phyloP scores from a whole-genome alignment of 2,329 filamentous ascomycete genomes.

The Fusarium brevicatenulatum region DNA sequence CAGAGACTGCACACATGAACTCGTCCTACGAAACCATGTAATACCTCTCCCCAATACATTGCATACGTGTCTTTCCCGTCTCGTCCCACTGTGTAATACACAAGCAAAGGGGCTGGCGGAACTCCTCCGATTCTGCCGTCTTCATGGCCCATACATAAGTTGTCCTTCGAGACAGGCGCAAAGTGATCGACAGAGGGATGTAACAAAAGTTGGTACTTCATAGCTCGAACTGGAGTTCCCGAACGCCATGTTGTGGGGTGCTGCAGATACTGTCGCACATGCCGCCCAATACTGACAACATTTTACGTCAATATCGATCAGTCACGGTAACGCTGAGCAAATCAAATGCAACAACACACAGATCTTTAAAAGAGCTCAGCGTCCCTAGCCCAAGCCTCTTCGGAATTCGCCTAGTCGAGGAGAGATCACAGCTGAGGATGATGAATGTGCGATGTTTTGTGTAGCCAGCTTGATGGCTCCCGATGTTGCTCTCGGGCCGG shows the following conservation, averaged over 20 bases:
- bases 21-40: no score
- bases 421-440: background rate
- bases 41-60: background rate
- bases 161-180: no score
- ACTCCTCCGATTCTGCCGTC: background rate
- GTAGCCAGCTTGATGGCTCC: background rate
- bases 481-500: background rate
- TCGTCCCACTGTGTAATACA: background rate
- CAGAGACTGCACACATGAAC: no score
- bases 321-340: background rate
- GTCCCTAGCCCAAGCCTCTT: background rate
- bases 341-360: background rate
- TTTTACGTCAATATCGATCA: background rate
- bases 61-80: background rate
- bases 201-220: background rate
- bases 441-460: background rate
- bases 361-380: background rate
- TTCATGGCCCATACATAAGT: fast-evolving
- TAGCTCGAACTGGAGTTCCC: no score
- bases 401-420: background rate
- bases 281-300: background rate
- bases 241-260: background rate
- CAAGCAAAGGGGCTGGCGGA: background rate
- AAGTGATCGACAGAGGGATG: background rate
- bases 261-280: background rate